Percentiles rank a stretch among this genome's conserved stretches.
Conservation (phyloP, 2,329 filamentous ascomycete genomes). For the Sarocladium kiliense region DNA sequence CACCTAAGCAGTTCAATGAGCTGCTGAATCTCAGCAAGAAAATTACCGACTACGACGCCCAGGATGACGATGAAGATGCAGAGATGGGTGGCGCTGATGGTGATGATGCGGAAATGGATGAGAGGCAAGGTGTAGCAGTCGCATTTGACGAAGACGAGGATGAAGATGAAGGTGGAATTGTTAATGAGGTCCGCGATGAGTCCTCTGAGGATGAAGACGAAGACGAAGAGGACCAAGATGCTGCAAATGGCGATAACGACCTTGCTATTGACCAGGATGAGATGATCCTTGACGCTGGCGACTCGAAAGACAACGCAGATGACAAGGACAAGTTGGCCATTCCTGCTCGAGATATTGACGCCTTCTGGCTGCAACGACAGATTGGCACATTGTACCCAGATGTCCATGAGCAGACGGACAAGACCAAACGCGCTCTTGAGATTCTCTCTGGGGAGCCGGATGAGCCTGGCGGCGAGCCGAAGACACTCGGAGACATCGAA, state of each 20-base stretch:
- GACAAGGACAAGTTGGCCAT: slow-evolving; percentile 58
- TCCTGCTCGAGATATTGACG: slow-evolving; percentile 85
- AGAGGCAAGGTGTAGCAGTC: slow-evolving; percentile 93
- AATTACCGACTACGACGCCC: slow-evolving; percentile 95
- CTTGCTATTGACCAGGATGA: slow-evolving; percentile 66
- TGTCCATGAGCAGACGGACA: slow-evolving; percentile 88
- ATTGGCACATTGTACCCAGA: slow-evolving; percentile 86
- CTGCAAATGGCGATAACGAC: slow-evolving; percentile 44
- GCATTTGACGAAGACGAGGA: slow-evolving; percentile 92
- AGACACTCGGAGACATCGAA: slow-evolving; percentile 85
- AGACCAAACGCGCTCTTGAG: slow-evolving; percentile 77
- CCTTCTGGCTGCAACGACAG: slow-evolving; percentile 93
- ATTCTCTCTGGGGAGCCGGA: slow-evolving; percentile 74
- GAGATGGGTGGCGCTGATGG: slow-evolving; percentile 62
- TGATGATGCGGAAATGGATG: slow-evolving; percentile 74
- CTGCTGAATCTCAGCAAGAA: slow-evolving; percentile 96
- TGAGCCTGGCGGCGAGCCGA: slow-evolving; percentile 70
- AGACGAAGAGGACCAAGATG: slow-evolving; percentile 54
- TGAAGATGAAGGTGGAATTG: slow-evolving; percentile 70
- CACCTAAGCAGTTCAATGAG: slow-evolving; percentile 92
- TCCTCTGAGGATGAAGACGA: slow-evolving; percentile 75
- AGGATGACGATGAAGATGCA: slow-evolving; percentile 91
- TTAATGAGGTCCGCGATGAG: slow-evolving; percentile 84
- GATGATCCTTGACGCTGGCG: slow-evolving; percentile 74
- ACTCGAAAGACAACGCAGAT: slow-evolving; percentile 38